Percentiles rank a stretch among this genome's conserved stretches.
Conservation (phyloP, 257 asterid species). For the Penstemon eatonii region DNA sequence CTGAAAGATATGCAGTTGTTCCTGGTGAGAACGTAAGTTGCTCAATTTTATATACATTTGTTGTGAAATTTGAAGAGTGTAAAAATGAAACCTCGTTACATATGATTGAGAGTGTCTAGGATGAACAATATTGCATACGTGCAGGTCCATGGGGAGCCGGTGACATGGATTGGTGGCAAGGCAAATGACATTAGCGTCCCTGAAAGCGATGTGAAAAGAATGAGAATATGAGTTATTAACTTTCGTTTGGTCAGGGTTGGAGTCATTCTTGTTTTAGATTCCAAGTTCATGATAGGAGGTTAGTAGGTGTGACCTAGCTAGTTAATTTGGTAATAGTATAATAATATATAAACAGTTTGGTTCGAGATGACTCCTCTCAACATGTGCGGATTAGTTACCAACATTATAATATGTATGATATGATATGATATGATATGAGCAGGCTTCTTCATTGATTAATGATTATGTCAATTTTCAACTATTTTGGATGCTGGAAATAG, state of each 20-base stretch:
- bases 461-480: no score
- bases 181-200: slow-evolving; percentile 70
- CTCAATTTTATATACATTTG: background rate
- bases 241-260: background rate
- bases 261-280: no score
- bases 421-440: no score
- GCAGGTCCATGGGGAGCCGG: slow-evolving; percentile 43
- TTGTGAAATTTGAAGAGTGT: background rate
- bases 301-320: no score
- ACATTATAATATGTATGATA: no score
- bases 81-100: background rate
- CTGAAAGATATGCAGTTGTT: slow-evolving; percentile 94
- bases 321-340: no score
- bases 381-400: no score
- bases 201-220: slow-evolving; percentile 71
- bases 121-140: slow-evolving; percentile 7
- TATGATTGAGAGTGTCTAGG: background rate
- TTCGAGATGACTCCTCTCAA: no score
- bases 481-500: no score
- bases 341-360: no score
- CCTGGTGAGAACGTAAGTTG: slow-evolving; percentile 77
- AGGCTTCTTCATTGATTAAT: no score
- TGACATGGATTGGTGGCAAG: slow-evolving; percentile 32
- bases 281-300: no score
- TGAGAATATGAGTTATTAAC: slow-evolving; percentile 43